Conservation (phyloP, 306 rosid species). For the Sechiopsis laciniata region DNA sequence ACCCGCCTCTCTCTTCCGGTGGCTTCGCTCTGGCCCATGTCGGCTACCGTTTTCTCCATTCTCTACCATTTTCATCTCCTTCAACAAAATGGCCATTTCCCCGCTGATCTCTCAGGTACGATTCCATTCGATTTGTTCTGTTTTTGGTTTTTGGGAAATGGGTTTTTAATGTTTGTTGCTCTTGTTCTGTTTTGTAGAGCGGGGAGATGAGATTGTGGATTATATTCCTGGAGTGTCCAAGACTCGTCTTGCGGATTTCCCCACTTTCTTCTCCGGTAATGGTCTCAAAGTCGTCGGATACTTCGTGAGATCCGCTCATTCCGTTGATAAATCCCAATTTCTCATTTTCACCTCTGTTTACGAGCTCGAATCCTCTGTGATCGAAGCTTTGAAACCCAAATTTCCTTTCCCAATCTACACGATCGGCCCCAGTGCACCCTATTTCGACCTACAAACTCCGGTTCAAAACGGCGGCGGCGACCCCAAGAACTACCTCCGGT, state of each 20-base stretch:
- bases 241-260: neutral
- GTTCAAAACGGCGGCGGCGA: neutral
- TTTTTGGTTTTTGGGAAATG: neutral
- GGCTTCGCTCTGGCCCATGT: neutral
- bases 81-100: neutral
- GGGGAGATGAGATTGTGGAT: neutral
- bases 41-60: neutral
- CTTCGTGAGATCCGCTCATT: neutral
- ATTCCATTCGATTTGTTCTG: neutral
- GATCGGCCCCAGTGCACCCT: neutral
- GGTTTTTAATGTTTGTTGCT: too few relatives aligned
- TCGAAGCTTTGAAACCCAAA: neutral
- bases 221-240: neutral
- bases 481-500: neutral
- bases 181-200: neutral
- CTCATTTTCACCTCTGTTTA: neutral
- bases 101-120: neutral
- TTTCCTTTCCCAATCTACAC: neutral
- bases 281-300: neutral
- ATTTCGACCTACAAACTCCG: neutral
- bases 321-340: neutral
- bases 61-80: neutral
- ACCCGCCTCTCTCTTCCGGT: neutral
- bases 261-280: neutral
- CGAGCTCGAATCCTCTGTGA: neutral